Percentiles rank a stretch among this genome's conserved stretches.
These are phyloP conservation scores for Pythium brassicae DNA, from an alignment of 352 stramenopile species.

Conservation along the genomic window DNA sequence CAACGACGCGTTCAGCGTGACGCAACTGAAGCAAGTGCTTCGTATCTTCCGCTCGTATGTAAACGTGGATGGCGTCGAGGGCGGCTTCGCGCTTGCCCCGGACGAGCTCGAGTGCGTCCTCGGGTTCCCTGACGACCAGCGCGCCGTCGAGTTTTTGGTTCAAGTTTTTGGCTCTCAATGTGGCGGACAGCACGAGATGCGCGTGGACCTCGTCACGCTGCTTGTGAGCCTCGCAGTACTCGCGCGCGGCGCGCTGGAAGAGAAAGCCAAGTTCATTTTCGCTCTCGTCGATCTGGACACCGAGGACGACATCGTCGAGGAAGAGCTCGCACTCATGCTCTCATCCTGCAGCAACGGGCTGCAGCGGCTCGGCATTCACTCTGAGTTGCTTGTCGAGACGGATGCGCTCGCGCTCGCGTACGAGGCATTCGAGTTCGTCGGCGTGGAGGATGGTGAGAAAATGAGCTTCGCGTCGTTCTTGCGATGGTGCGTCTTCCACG, in stretches of 20 bases:
- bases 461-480: conserved; percentile 65
- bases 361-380: conserved; percentile 24
- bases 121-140: conserved; percentile 31
- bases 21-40: conserved; percentile 51
- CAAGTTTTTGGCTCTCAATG: conserved; percentile 22
- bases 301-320: conserved; percentile 71
- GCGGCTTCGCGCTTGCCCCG: conserved; percentile 49
- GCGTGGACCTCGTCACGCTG: conserved; percentile 57
- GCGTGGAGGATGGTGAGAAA: conserved; percentile 55
- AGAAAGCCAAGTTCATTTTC: conserved; percentile 60
- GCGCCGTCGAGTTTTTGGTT: conserved; percentile 49
- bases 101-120: conserved; percentile 64
- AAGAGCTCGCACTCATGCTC: conserved; percentile 66
- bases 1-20: conserved; percentile 35
- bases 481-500: conserved; percentile 66
- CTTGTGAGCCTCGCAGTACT: conserved; percentile 39
- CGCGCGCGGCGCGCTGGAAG: conserved; percentile 39
- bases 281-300: conserved; percentile 64
- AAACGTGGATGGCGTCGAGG: conserved; percentile 43
- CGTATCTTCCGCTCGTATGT: conserved; percentile 55
- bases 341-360: conserved; percentile 45
- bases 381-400: conserved; percentile 22
- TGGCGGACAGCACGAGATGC: neutral
- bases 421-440: conserved; percentile 65
- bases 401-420: conserved; percentile 56